phyloP scores from a whole-genome alignment of 805 yeast species.

The Ogataea allantospora region DNA sequence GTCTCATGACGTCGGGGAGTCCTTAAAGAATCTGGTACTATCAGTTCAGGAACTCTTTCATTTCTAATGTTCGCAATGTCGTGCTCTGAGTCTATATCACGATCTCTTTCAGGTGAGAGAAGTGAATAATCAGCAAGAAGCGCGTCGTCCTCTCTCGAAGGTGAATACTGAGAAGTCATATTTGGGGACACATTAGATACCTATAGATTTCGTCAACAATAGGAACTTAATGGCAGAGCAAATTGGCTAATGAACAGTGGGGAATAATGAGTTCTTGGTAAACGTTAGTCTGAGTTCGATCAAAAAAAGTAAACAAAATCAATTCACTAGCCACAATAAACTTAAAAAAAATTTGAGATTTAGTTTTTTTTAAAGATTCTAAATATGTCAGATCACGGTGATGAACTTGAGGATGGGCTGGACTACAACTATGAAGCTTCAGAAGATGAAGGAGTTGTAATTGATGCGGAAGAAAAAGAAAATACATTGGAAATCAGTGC shows the following conservation, averaged over 20 bases:
- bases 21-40: conserved; percentile 3
- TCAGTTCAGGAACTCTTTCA: conserved; percentile 2
- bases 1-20: conserved; percentile 10
- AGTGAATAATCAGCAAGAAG: conserved; percentile 17
- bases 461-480: conserved; percentile 21
- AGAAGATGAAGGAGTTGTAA: conserved; percentile 39
- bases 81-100: conserved; percentile 6
- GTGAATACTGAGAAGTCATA: conserved; percentile 11
- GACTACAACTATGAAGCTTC: conserved; percentile 62
- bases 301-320: conserved; percentile 4
- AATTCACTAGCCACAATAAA: conserved; percentile 1
- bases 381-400: conserved; percentile 38
- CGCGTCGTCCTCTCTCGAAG: conserved; percentile 12
- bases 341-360: conserved; percentile 2
- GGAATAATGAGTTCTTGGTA: background rate
- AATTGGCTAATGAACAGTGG: no score
- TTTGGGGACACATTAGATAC: background rate
- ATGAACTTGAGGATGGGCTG: conserved; percentile 30
- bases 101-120: conserved; percentile 12
- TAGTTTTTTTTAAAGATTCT: background rate
- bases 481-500: conserved; percentile 23
- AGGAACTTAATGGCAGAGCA: no score
- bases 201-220: no score
- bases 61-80: background rate
- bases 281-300: background rate